phyloP scores from a whole-genome alignment of 148 eudicot genomes.

The Vaccinium vitisidaea region DNA sequence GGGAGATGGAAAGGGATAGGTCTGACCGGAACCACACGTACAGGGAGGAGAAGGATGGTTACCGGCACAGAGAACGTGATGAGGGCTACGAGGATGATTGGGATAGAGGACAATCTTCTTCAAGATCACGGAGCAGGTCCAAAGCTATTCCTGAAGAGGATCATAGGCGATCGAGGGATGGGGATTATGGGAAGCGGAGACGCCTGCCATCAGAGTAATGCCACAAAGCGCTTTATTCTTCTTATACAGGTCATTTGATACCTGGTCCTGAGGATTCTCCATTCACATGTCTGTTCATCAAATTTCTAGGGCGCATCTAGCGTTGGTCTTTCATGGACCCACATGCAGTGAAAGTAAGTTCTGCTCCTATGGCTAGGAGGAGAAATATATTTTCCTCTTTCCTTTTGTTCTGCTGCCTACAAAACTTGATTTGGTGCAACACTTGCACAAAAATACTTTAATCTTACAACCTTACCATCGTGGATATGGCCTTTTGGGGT shows the following conservation, averaged over 20 bases:
- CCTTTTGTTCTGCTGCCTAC: constrained; percentile 25
- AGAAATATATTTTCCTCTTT: constrained; percentile 21
- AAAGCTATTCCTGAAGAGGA: constrained; percentile 65
- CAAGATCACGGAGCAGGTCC: constrained; percentile 80
- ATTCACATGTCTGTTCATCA: constrained; percentile 16
- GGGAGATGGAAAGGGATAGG: constrained; percentile 69
- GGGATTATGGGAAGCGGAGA: constrained; percentile 83
- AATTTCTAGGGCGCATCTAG: constrained; percentile 21
- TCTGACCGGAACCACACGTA: constrained; percentile 61
- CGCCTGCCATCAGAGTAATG: constrained; percentile 69
- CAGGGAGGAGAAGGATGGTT: constrained; percentile 72
- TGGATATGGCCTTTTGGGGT: constrained; percentile 29
- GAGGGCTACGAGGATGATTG: constrained; percentile 68
- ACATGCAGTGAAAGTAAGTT: constrained; percentile 42
- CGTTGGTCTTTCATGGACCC: constrained; percentile 26
- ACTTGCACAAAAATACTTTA: constrained; percentile 20
- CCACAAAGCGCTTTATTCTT: constrained; percentile 4
- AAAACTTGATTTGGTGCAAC: constrained; percentile 28
- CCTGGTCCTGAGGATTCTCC: constrained; percentile 13
- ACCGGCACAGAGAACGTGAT: constrained; percentile 65
- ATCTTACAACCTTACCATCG: constrained; percentile 32
- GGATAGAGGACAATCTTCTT: constrained; percentile 77
- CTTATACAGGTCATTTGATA: not conserved
- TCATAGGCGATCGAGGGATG: constrained; percentile 80
- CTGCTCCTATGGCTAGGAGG: constrained; percentile 17